phyloP scores from a whole-genome alignment of 129 eudicot species.

The Silybum marianum region DNA sequence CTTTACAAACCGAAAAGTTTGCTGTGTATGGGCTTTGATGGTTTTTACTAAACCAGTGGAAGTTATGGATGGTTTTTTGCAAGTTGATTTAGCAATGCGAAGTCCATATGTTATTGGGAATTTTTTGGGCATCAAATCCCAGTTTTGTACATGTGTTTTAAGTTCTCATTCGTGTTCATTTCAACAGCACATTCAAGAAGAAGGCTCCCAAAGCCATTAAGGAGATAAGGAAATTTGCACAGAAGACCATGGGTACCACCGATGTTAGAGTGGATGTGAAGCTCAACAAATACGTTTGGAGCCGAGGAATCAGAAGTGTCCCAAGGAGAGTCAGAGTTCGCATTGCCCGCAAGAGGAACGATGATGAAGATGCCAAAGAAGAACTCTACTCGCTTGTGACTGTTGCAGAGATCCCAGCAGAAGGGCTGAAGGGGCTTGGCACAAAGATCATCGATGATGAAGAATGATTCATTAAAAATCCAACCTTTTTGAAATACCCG shows the following conservation, averaged over 20 bases:
- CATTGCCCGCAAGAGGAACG: constrained; percentile 73
- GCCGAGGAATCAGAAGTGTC: constrained; percentile 76
- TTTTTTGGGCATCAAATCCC: not conserved
- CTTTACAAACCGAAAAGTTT: not conserved
- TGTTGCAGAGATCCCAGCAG: constrained; percentile 64
- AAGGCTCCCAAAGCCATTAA: constrained; percentile 79
- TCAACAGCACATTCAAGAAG: constrained; percentile 57
- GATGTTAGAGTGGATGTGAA: constrained; percentile 80
- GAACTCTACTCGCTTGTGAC: constrained; percentile 77
- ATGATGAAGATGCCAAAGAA: constrained; percentile 77
- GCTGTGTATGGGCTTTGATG: not conserved
- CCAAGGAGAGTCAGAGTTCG: constrained; percentile 72
- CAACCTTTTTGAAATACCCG: constrained; percentile 31
- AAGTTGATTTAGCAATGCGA: not conserved
- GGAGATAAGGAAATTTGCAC: constrained; percentile 69
- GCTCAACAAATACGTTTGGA: constrained; percentile 75
- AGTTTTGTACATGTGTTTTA: not conserved
- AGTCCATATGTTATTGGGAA: not conserved
- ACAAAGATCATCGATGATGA: constrained; percentile 69
- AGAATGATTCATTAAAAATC: constrained; percentile 30
- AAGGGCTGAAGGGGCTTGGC: constrained; percentile 72
- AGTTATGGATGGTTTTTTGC: not conserved
- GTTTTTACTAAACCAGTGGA: not conserved
- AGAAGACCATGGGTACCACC: constrained; percentile 71
- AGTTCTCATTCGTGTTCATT: not conserved